phyloP scores from a whole-genome alignment of 257 asterid species.

The Salvia rosmarinus region DNA sequence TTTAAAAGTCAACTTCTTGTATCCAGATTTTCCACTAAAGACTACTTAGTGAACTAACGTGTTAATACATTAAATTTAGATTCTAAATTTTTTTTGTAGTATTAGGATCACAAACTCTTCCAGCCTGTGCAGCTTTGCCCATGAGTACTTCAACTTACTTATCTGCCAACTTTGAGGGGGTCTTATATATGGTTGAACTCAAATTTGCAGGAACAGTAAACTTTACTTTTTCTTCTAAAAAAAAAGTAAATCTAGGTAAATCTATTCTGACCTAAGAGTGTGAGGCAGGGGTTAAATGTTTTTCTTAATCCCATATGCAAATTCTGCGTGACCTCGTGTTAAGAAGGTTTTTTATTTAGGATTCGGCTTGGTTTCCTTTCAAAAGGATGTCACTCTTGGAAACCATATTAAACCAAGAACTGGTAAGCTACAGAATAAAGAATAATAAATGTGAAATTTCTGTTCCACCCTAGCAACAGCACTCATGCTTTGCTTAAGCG shows the following conservation, averaged over 20 bases:
- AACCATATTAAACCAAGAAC: not conserved
- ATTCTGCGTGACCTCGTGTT: not conserved
- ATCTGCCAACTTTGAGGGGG: not conserved
- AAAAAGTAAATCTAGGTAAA: not conserved
- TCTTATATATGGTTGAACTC: too few relatives aligned
- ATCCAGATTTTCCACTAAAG: too few relatives aligned
- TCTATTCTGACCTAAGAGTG: not conserved
- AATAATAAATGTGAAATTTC: too few relatives aligned
- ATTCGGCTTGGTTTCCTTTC: not conserved
- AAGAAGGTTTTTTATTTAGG: not conserved
- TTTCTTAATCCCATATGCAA: not conserved
- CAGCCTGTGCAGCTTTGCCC: too few relatives aligned
- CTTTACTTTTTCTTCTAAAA: not conserved
- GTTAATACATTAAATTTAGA: too few relatives aligned
- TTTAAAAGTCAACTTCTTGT: too few relatives aligned
- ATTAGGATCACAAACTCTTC: too few relatives aligned
- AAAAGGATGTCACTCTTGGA: not conserved
- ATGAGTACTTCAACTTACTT: not conserved
- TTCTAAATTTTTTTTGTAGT: too few relatives aligned
- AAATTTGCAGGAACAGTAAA: too few relatives aligned
- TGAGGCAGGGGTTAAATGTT: not conserved
- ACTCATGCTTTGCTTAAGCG: not conserved
- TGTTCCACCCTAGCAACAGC: too few relatives aligned
- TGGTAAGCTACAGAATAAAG: not conserved
- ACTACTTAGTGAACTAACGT: too few relatives aligned